Evolutionary conservation across 1,284 basidiomycete genomes (phyloP).

Genomic region (Grifola frondosa): DNA sequence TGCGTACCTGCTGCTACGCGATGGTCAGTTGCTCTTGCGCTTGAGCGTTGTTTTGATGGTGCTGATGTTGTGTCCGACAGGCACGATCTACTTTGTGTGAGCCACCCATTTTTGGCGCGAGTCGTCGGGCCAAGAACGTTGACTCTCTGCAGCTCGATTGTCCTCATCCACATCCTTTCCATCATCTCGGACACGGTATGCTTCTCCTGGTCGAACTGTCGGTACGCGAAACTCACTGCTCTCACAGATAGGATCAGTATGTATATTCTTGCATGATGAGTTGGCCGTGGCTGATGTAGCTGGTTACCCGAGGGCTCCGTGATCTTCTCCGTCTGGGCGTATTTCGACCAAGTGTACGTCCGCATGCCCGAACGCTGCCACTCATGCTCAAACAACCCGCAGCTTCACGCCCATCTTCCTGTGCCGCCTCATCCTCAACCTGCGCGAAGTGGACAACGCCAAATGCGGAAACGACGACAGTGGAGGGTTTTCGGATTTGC

Average conservation of each 20-base stretch:
- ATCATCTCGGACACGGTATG: conserved; percentile 8
- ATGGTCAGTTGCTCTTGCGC: conserved; percentile 6
- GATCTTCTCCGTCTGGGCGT: conserved; percentile 12
- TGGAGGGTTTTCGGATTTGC: conserved; percentile 4
- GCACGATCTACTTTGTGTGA: conserved; percentile 14
- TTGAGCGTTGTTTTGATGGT: too few relatives aligned
- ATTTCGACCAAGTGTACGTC: conserved; percentile 13
- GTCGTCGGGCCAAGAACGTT: too few relatives aligned
- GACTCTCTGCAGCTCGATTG: too few relatives aligned
- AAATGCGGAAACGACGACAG: not conserved
- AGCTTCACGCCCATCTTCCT: conserved; percentile 12
- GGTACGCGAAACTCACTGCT: not conserved
- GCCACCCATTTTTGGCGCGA: too few relatives aligned
- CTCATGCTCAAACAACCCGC: not conserved
- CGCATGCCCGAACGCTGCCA: not conserved
- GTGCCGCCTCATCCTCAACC: conserved; percentile 16
- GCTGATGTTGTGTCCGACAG: not conserved
- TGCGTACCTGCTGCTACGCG: conserved; percentile 8
- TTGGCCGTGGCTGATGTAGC: too few relatives aligned
- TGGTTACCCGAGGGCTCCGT: not conserved
- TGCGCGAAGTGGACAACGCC: conserved; percentile 13
- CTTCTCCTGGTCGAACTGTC: too few relatives aligned
- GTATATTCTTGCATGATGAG: too few relatives aligned
- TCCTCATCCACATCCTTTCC: conserved; percentile 6
- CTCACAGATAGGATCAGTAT: conserved; percentile 5